phyloP scores from a whole-genome alignment of 2,329 filamentous ascomycete species.

The Byssochlamys sp. region DNA sequence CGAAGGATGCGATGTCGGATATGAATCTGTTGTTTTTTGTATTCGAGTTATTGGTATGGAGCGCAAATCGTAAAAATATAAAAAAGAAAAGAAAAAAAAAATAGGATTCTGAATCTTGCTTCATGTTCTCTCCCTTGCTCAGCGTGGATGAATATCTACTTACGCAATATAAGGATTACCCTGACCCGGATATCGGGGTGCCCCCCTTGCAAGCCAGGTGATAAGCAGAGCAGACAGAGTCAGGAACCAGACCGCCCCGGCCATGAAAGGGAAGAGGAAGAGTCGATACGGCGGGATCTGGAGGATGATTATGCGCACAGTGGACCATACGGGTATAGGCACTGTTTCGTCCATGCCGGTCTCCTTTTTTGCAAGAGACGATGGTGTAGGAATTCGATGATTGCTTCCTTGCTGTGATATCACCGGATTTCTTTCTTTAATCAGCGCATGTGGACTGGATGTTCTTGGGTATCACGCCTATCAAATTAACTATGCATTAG shows the following conservation, averaged over 20 bases:
- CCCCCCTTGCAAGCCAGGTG: constrained; percentile 6
- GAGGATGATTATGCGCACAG: constrained; percentile 7
- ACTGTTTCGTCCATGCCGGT: neutral
- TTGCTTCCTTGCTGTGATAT: too few relatives aligned
- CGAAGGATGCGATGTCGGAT: constrained; percentile 15
- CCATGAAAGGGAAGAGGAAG: constrained; percentile 11
- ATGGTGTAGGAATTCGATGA: too few relatives aligned
- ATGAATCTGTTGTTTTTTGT: constrained; percentile 9
- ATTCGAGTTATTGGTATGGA: neutral
- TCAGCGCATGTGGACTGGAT: too few relatives aligned
- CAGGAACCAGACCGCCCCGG: constrained; percentile 12
- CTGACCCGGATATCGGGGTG: neutral
- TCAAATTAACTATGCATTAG: too few relatives aligned
- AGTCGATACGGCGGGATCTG: constrained; percentile 14
- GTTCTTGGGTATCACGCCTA: too few relatives aligned
- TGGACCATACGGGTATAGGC: neutral
- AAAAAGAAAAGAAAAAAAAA: neutral
- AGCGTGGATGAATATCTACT: neutral
- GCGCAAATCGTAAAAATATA: too few relatives aligned
- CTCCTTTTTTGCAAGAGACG: too few relatives aligned
- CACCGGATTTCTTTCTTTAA: too few relatives aligned
- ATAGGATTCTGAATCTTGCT: neutral
- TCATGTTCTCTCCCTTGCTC: neutral
- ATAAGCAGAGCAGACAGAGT: constrained; percentile 11
- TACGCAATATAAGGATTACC: neutral